phyloP scores from a whole-genome alignment of 441 rosid genomes.

The Croton setiger region DNA sequence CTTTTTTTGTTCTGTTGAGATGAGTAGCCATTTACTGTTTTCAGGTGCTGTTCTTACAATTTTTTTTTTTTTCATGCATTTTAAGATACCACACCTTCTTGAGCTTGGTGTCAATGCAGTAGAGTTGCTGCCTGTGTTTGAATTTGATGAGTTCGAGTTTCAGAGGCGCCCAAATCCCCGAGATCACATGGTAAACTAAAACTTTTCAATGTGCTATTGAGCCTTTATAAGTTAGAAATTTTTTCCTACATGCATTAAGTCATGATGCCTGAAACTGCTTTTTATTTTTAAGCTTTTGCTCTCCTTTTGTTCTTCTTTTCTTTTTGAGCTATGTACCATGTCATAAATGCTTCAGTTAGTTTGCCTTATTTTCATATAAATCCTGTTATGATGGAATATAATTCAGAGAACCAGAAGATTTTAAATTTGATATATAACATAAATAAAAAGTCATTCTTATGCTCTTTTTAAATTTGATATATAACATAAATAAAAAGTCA shows the following conservation, averaged over 20 bases:
- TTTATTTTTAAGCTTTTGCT: not conserved
- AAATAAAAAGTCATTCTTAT: not conserved
- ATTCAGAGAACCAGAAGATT: not conserved
- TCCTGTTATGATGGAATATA: not conserved
- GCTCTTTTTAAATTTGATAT: not conserved
- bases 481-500: too few relatives aligned
- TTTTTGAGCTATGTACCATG: not conserved
- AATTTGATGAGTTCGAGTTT: slow-evolving; percentile 93
- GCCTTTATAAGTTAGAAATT: too few relatives aligned
- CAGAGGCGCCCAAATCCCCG: slow-evolving; percentile 88
- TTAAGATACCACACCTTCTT: slow-evolving; percentile 83
- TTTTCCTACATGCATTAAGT: slow-evolving; percentile 1
- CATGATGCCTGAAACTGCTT: slow-evolving; percentile 8
- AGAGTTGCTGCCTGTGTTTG: slow-evolving; percentile 89
- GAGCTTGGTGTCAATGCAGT: slow-evolving; percentile 93
- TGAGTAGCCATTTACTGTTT: slow-evolving; percentile 11
- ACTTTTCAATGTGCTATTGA: slow-evolving; percentile 3
- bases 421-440: not conserved
- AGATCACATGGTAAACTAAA: slow-evolving; percentile 81
- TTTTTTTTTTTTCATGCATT: slow-evolving; percentile 19
- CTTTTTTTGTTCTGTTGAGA: not conserved
- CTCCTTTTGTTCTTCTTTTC: not conserved
- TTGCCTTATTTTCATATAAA: not conserved
- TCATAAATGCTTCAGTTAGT: not conserved
- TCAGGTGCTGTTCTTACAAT: slow-evolving; percentile 25